Conservation (phyloP, 2,329 filamentous ascomycete species). For the Penicillium sp. region DNA sequence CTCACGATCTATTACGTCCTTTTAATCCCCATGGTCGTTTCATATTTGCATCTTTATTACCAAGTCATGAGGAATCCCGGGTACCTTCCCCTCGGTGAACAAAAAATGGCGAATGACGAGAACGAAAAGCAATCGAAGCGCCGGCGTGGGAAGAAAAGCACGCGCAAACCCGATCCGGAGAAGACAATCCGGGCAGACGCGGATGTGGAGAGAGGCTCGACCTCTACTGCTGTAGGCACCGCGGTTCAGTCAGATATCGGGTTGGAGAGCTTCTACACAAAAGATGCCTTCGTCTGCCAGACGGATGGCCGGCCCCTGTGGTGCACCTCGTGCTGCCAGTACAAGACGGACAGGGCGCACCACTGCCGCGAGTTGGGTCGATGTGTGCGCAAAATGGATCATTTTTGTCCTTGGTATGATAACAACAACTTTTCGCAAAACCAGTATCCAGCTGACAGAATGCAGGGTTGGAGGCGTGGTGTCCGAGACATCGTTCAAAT, state of each 20-base stretch:
- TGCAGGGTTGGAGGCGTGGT: conserved; percentile 85
- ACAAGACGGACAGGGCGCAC: conserved; percentile 84
- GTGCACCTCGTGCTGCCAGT: conserved; percentile 79
- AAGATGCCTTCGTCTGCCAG: conserved; percentile 81
- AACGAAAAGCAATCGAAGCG: conserved; percentile 19
- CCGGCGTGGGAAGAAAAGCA: conserved; percentile 22
- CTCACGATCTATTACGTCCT: conserved; percentile 71
- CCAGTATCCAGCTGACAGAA: conserved; percentile 8
- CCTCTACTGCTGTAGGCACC: conserved; percentile 23
- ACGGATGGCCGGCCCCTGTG: conserved; percentile 79
- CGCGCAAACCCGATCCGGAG: conserved; percentile 26
- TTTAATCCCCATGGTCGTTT: conserved; percentile 61
- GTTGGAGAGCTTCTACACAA: conserved; percentile 74
- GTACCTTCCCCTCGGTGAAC: conserved; percentile 64
- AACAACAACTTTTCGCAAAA: not conserved
- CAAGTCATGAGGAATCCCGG: conserved; percentile 70
- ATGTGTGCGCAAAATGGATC: conserved; percentile 88
- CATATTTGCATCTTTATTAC: conserved; percentile 70
- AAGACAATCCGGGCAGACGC: conserved; percentile 19
- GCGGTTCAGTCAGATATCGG: conserved; percentile 57
- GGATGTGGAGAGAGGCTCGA: conserved; percentile 31
- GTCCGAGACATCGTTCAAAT: conserved; percentile 82
- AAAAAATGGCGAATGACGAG: conserved; percentile 32
- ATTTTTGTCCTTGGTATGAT: conserved; percentile 78
- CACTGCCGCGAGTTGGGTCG: conserved; percentile 79